Evolutionary conservation across 352 stramenopile species (phyloP).

Genomic region (Halophytophthora polymorphica): DNA sequence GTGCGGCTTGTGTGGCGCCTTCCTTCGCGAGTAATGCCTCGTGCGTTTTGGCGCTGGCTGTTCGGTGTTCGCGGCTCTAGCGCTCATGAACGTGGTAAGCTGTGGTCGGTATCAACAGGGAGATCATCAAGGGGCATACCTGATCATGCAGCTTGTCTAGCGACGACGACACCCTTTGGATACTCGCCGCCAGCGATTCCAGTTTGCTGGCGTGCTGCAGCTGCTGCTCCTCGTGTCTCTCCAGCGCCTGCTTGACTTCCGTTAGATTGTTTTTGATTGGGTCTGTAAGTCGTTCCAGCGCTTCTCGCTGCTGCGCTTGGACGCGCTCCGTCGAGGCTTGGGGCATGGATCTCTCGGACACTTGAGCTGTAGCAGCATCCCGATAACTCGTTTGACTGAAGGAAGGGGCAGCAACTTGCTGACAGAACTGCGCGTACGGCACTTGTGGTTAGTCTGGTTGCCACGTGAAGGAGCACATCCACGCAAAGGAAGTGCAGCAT

Average conservation of each 20-base stretch:
- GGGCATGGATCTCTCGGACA: too few relatives aligned
- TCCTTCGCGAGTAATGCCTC: conserved; percentile 12
- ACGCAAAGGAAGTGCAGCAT: neutral
- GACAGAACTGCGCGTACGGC: too few relatives aligned
- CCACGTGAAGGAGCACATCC: neutral
- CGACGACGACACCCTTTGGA: conserved; percentile 11
- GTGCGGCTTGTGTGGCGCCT: conserved; percentile 14
- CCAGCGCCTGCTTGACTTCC: neutral
- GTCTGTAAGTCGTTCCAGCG: neutral
- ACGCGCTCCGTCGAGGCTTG: too few relatives aligned
- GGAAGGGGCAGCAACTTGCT: too few relatives aligned
- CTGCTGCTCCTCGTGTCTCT: conserved; percentile 1
- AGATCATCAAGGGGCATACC: conserved; percentile 14
- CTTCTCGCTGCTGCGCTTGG: neutral
- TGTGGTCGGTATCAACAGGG: neutral
- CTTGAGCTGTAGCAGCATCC: too few relatives aligned
- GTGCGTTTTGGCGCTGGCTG: conserved; percentile 10
- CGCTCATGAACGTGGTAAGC: conserved; percentile 9
- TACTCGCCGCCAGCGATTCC: too few relatives aligned
- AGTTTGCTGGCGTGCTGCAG: too few relatives aligned
- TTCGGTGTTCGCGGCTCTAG: conserved; percentile 17
- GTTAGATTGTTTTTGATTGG: conserved; percentile 2
- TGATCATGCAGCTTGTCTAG: conserved; percentile 26
- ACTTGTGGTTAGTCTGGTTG: too few relatives aligned
- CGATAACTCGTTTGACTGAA: too few relatives aligned